phyloP scores from a whole-genome alignment of 805 yeast species.

The Soucietia sequanensis region DNA sequence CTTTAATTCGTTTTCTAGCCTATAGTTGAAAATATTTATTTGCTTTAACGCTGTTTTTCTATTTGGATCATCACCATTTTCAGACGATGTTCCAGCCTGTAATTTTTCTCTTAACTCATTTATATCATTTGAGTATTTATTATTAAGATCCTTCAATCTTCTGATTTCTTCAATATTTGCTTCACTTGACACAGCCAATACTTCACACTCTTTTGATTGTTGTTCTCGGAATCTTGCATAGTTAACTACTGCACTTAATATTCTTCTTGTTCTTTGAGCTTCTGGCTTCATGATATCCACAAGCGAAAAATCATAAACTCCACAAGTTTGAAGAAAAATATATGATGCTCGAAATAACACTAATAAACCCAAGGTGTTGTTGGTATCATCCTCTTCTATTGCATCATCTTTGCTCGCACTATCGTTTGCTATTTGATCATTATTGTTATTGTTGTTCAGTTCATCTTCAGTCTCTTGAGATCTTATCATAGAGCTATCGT shows the following conservation, averaged over 20 bases:
- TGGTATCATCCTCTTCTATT: conserved; percentile 25
- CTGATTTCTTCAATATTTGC: conserved; percentile 40
- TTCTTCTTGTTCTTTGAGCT: conserved; percentile 56
- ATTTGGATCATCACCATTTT: conserved; percentile 21
- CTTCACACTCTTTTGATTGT: conserved; percentile 67
- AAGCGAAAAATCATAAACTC: conserved; percentile 72
- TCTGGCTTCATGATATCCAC: conserved; percentile 80
- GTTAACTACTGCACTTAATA: conserved; percentile 80
- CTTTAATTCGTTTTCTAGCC: conserved; percentile 61
- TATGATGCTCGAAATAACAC: conserved; percentile 59
- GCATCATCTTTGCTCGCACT: conserved; percentile 4
- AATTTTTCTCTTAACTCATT: conserved; percentile 9
- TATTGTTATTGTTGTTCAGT: too few relatives aligned
- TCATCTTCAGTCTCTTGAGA: conserved; percentile 8
- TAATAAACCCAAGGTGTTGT: conserved; percentile 46
- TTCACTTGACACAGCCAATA: conserved; percentile 55
- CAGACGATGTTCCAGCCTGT: conserved; percentile 36
- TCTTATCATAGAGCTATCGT: conserved; percentile 4
- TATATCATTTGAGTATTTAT: conserved; percentile 31
- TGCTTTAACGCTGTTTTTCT: conserved; percentile 39
- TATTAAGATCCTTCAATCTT: conserved; percentile 35
- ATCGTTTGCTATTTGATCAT: conserved; percentile 5
- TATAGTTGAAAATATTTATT: conserved; percentile 44
- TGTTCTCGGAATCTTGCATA: conserved; percentile 83
- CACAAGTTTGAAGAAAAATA: conserved; percentile 67